Percentiles rank a stretch among this genome's conserved stretches.
These are phyloP conservation scores for Candida railenensis DNA, from an alignment of 805 yeast genomes.

Conservation along the genomic window DNA sequence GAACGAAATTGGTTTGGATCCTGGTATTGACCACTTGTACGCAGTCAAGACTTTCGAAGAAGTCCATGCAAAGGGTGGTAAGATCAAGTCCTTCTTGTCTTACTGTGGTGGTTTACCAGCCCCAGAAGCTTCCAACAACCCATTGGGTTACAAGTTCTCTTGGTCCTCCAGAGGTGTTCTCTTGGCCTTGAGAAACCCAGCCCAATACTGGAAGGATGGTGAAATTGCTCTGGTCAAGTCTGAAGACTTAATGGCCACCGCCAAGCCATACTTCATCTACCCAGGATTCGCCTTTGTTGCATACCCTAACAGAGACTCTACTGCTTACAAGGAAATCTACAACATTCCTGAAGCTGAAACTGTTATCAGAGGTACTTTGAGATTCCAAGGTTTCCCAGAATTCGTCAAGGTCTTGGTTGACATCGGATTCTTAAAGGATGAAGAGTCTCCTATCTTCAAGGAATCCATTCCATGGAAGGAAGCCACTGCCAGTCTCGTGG, in stretches of 20 bases:
- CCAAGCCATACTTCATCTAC: constrained; percentile 91
- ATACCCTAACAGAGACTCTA: constrained; percentile 98
- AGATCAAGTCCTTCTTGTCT: constrained; percentile 88
- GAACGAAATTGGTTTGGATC: constrained; percentile 99
- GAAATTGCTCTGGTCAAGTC: constrained; percentile 75
- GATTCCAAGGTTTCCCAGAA: constrained; percentile 99
- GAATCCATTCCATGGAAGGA: constrained; percentile 78
- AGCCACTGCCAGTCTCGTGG: constrained; percentile 73
- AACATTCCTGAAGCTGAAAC: constrained; percentile 97
- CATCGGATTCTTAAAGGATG: constrained; percentile 86
- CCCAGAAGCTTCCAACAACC: constrained; percentile 96
- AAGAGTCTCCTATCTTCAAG: constrained; percentile 57
- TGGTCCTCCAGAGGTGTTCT: constrained; percentile 99
- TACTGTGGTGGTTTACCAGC: constrained; percentile 99
- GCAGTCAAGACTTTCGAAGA: constrained; percentile 98
- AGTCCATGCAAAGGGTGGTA: constrained; percentile 88
- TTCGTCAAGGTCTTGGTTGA: constrained; percentile 94
- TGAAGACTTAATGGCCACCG: constrained; percentile 91
- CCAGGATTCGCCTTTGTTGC: constrained; percentile 94
- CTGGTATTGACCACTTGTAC: constrained; percentile 97
- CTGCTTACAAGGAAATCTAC: constrained; percentile 88
- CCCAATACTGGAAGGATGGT: constrained; percentile 87
- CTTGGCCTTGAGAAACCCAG: constrained; percentile 91
- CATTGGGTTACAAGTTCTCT: constrained; percentile 97
- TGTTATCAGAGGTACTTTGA: constrained; percentile 92